A percentile compares a stretch with the other conserved stretches of the same genome.
These are phyloP conservation scores for Thymus mandschuricus DNA, from an alignment of 257 asterid species.

Conservation along the genomic window DNA sequence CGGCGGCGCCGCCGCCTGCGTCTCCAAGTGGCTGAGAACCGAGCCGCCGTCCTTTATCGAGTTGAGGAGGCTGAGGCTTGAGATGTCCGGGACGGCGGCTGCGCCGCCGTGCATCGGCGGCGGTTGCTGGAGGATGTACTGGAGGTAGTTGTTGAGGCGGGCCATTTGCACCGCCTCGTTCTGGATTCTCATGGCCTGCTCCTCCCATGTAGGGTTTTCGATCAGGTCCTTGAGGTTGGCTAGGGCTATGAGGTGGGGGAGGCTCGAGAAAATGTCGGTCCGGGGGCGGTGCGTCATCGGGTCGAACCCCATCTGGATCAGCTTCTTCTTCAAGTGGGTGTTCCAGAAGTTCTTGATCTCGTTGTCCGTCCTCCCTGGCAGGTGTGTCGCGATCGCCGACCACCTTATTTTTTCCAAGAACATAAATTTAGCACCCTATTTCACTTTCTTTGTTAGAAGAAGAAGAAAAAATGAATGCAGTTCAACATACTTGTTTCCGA, in stretches of 20 bases:
- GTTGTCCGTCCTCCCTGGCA: constrained; percentile 78
- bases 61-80: constrained; percentile 38
- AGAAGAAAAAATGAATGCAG: background rate
- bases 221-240: constrained; percentile 64
- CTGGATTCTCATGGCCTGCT: constrained; percentile 67
- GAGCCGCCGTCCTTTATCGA: constrained; percentile 38
- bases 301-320: constrained; percentile 86
- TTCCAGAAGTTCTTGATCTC: constrained; percentile 88
- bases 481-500: constrained; percentile 61
- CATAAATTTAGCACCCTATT: too few species aligned
- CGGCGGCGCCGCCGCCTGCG: constrained; percentile 25
- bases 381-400: constrained; percentile 76
- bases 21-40: constrained; percentile 31
- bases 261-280: constrained; percentile 64
- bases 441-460: background rate
- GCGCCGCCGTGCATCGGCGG: constrained; percentile 1
- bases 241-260: constrained; percentile 72
- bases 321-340: constrained; percentile 74
- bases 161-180: constrained; percentile 62
- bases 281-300: constrained; percentile 89
- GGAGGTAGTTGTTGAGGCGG: constrained; percentile 58
- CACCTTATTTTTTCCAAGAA: constrained; percentile 43
- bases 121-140: constrained; percentile 47
- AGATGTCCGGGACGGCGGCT: constrained; percentile 30
- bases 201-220: constrained; percentile 63